Base-by-base conservation (phyloP, 768 basidiomycete genomes). In the Glaciozyma martinii region DNA sequence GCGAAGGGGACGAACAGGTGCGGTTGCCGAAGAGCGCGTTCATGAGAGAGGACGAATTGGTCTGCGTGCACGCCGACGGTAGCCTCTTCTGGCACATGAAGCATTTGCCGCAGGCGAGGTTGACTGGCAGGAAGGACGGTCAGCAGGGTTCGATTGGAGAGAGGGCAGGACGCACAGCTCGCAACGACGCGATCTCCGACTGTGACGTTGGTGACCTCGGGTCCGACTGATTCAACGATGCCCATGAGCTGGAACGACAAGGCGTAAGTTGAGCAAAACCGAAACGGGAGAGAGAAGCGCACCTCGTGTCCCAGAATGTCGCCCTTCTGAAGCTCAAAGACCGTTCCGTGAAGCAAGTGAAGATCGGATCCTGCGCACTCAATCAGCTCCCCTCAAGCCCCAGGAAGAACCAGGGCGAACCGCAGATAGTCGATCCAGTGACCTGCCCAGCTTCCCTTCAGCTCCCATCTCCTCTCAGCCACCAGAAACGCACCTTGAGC, bases 251-350 rank as follows among this genome's bases (percentile, higher is more conserved):
- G 16, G 4, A n/a, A 0, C 37, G n/a, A 25, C 60, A 40, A 42
- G 54, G 29, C 55, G 33, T 33, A 21, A 13, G 30, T 32, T 15
- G 30, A 30, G 37, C 40, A 42, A 33, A 23, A 56, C 33, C 33
- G 53, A 37, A 3, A 3, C 30, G 19, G 29, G 15, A 23, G 12
- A 18, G 63, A 64, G n/a, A 61, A 40, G 68, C 73, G 74, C 73
- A 60, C 75, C 67, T 87, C 86, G 73, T 87, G 87, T 1, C 87
- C 86, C 0, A 88, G 76, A 61, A 89, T 87, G 74, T 88, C 87
- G 12, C 85, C 86, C 71, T 83, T 81, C 74, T 88, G 82, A 50
- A 89, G 74, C 3, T 82, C 78, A 71, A 86, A 72, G 66, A 88
- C 87, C 70, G 86, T 86, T 0, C 85, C 84, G 67, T 87, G 83